Evolutionary conservation across 371 early-diverging fungal species (phyloP).

Genomic region (Lichtheimia corymbifera): DNA sequence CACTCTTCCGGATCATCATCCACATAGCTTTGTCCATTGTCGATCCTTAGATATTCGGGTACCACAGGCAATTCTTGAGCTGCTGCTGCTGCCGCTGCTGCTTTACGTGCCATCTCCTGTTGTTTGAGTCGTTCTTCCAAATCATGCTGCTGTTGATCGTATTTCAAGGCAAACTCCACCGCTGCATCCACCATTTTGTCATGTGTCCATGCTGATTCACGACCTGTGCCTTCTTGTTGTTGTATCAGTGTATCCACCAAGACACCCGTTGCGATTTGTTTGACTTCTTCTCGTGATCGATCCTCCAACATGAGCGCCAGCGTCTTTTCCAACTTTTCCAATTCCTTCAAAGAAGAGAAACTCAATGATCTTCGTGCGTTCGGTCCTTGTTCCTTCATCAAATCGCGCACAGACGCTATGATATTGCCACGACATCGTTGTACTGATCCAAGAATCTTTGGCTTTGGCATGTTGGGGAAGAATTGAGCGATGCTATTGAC

Average conservation of each 20-base stretch:
- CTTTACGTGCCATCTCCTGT: neutral
- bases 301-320: neutral
- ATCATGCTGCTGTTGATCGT: conserved; percentile 31
- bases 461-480: conserved; percentile 15
- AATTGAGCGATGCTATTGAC: conserved; percentile 13
- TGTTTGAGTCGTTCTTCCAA: conserved; percentile 31
- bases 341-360: conserved; percentile 28
- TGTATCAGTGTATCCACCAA: conserved; percentile 20
- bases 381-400: conserved; percentile 11
- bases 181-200: conserved; percentile 39
- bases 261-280: conserved; percentile 42
- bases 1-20: conserved; percentile 68
- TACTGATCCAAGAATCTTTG: conserved; percentile 14
- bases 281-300: conserved; percentile 1
- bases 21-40: conserved; percentile 45
- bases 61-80: conserved; percentile 31
- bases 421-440: conserved; percentile 21
- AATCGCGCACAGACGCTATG: conserved; percentile 15
- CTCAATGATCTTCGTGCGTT: conserved; percentile 23
- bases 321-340: neutral
- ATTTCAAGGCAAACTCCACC: conserved; percentile 46
- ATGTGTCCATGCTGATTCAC: conserved; percentile 11
- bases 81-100: conserved; percentile 2
- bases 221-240: conserved; percentile 6
- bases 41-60: conserved; percentile 42